A percentile compares a stretch with the other conserved stretches of the same genome.
These are phyloP conservation scores for Aspergillus olivimuriae DNA, from an alignment of 495 filamentous ascomycete species.

Conservation along the genomic window DNA sequence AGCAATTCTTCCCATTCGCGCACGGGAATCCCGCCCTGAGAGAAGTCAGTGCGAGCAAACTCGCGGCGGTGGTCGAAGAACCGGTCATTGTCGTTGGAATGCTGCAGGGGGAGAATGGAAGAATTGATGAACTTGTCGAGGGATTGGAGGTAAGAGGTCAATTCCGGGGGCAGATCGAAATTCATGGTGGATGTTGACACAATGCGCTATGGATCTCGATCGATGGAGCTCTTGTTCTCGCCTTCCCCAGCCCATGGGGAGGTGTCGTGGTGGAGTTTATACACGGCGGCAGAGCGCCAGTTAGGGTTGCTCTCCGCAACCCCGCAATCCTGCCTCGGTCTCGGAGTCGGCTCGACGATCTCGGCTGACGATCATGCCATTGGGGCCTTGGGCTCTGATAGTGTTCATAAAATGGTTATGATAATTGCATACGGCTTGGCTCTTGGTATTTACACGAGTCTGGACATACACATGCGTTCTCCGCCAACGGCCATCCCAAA, in stretches of 20 bases:
- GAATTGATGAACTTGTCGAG: conserved; percentile 50
- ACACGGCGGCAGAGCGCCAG: too few relatives aligned
- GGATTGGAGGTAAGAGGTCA: conserved; percentile 35
- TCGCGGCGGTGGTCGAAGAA: conserved; percentile 59
- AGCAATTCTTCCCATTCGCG: conserved; percentile 51
- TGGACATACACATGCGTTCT: too few relatives aligned
- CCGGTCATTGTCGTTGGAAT: conserved; percentile 46
- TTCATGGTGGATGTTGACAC: conserved; percentile 37
- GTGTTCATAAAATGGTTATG: too few relatives aligned
- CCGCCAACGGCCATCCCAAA: background rate
- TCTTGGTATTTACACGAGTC: too few relatives aligned
- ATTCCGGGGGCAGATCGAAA: conserved; percentile 45
- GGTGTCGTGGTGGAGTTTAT: too few relatives aligned
- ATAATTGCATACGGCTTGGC: too few relatives aligned
- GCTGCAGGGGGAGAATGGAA: conserved; percentile 46
- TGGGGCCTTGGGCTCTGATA: too few relatives aligned
- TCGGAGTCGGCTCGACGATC: background rate
- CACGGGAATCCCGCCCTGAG: conserved; percentile 44
- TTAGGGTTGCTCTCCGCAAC: background rate
- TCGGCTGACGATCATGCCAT: background rate
- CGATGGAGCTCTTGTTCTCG: background rate
- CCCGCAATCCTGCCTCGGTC: background rate
- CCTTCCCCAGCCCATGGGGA: background rate
- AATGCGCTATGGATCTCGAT: background rate
- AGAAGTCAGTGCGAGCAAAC: conserved; percentile 49